phyloP scores from a whole-genome alignment of 1,139 yeast species.

The Tardiomyces digboiensis region DNA sequence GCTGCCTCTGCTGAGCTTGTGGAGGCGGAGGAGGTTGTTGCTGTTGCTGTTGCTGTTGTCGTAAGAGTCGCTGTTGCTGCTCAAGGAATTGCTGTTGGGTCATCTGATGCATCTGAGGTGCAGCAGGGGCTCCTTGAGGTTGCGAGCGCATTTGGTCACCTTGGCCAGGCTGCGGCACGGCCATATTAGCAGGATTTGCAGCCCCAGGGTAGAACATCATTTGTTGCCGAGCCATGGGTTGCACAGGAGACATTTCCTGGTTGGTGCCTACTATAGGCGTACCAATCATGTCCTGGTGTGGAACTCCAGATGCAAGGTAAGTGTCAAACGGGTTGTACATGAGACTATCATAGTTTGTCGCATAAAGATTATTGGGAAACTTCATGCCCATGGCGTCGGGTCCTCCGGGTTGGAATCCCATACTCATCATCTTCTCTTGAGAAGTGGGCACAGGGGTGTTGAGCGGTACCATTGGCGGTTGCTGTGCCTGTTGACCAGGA shows the following conservation, averaged over 20 bases:
- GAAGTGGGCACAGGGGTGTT: not conserved
- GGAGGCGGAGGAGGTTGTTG: too few species aligned
- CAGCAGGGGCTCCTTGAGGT: too few species aligned
- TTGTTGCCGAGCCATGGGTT: too few species aligned
- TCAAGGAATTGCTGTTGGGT: constrained; percentile 4
- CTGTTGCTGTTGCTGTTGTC: constrained; percentile 3
- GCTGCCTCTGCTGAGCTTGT: constrained; percentile 1
- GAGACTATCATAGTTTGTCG: not conserved
- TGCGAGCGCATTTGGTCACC: too few species aligned
- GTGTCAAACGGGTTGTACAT: not conserved
- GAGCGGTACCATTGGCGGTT: not conserved
- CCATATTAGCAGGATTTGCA: too few species aligned
- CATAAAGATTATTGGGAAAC: not conserved
- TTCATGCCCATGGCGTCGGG: not conserved
- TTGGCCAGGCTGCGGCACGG: too few species aligned
- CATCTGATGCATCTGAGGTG: constrained; percentile 4
- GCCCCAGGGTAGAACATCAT: too few species aligned
- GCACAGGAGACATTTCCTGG: too few species aligned
- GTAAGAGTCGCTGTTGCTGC: constrained; percentile 4
- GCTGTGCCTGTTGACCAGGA: not conserved
- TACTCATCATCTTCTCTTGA: not conserved
- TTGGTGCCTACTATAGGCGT: too few species aligned
- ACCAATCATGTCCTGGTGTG: too few species aligned
- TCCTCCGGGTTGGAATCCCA: not conserved
- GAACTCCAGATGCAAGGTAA: too few species aligned